Base-by-base conservation (phyloP, 768 basidiomycete species). In the Serendipita indica region DNA sequence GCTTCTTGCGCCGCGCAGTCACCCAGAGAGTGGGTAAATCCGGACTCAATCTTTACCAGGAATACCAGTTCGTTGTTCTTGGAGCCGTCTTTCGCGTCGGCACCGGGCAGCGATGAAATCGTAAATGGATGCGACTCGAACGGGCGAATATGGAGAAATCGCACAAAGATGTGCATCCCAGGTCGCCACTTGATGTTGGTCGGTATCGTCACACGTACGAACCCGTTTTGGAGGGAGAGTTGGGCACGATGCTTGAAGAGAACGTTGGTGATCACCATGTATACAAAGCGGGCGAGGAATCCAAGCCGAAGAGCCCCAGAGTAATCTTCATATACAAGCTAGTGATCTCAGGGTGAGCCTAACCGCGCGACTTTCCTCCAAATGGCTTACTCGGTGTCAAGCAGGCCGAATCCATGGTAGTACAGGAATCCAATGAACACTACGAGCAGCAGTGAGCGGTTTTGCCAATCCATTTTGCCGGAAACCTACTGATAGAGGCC, bases 151-250 rank as follows among this genome's bases (percentile, higher is more conserved):
- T 25, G 30, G 25, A 60, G 20, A 60, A 62, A 62, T 10, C 60
- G 60, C 18, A 62, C 34, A 22, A 62, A 61, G 59, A 57, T 25
- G 56, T 62, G 61, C 39, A 57, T 52, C 16, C 61, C 61, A 4
- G 61, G 60, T 25, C 25, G 12, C 57, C 57, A 58, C 4, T 41
- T 37, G 35, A 58, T 35, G 2, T 41, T 37, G 35, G 57, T 58
- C 4, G 57, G 57, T 22, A 58, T 39, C 16, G 57, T 18, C 16
- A 58, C 39, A 13, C 34, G 33, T 10, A 58, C 35, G 5, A 27
- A 20, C 7, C 57, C 57, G 25, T 28, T 33, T 54, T 54, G 49
- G 32, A 54, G 49, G 32, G 49, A 54, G 16, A 54, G 0, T 54
- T 54, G 12, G 10, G 49, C 49, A 7, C 49, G 49, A 33, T 54